Evolutionary conservation across 345 rosid species (phyloP).

Genomic region (Arabidopsis suecica): DNA sequence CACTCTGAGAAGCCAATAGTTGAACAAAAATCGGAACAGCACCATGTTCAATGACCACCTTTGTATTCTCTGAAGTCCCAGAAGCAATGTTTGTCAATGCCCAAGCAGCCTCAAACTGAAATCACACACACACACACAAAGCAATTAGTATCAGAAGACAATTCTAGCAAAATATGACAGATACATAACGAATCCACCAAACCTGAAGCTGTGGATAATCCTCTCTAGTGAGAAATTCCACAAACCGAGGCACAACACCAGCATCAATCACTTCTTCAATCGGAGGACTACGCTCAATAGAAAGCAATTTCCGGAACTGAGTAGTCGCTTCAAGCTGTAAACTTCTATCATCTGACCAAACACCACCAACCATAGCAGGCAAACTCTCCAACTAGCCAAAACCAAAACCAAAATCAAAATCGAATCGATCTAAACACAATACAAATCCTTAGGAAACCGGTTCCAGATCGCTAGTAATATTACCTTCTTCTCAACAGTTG

Average conservation of each 20-base stretch:
- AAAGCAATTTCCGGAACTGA: constrained; percentile 81
- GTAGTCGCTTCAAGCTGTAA: constrained; percentile 81
- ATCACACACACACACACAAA: constrained; percentile 5
- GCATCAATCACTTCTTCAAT: constrained; percentile 84
- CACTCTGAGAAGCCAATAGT: constrained; percentile 71
- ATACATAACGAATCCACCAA: constrained; percentile 2
- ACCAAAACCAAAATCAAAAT: not conserved
- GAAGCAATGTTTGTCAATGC: constrained; percentile 90
- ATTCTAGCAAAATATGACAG: not conserved
- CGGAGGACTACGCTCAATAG: constrained; percentile 88
- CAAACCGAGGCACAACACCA: constrained; percentile 86
- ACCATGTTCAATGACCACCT: constrained; percentile 79
- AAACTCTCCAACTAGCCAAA: constrained; percentile 67
- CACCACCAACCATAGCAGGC: constrained; percentile 73
- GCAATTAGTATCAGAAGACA: not conserved
- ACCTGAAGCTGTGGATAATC: constrained; percentile 93
- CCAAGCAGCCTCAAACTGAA: constrained; percentile 92
- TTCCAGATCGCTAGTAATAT: constrained; percentile 20
- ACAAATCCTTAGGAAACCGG: not conserved
- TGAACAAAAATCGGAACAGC: constrained; percentile 77
- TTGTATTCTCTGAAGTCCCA: constrained; percentile 83
- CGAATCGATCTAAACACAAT: constrained; percentile 12
- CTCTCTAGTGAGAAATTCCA: constrained; percentile 77
- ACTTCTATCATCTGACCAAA: constrained; percentile 62
- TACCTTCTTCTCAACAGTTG: constrained; percentile 73